These are phyloP conservation scores for Pythium monospermum DNA, from an alignment of 352 stramenopile species.

Conservation along the genomic window DNA sequence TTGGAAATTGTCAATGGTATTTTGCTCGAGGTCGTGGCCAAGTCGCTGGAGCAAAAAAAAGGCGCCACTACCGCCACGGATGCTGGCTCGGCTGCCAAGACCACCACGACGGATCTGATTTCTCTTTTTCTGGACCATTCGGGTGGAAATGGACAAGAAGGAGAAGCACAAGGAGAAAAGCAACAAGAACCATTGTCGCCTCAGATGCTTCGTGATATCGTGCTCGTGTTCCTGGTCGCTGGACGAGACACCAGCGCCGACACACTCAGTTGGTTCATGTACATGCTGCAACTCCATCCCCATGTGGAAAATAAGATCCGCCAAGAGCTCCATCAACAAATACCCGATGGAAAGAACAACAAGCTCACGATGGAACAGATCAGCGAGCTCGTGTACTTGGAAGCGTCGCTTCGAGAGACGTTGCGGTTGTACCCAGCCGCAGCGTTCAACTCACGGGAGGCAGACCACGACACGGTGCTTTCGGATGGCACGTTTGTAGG, in stretches of 20 bases:
- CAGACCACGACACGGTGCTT: slow-evolving; percentile 40
- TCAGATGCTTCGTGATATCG: slow-evolving; percentile 31
- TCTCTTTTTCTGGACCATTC: slow-evolving; percentile 32
- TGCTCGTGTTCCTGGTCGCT: slow-evolving; percentile 40
- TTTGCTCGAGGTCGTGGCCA: slow-evolving; percentile 22
- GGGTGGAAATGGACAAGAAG: neutral
- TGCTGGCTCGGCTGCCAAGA: neutral
- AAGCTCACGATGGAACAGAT: slow-evolving; percentile 35
- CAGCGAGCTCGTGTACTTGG: slow-evolving; percentile 48
- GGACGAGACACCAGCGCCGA: slow-evolving; percentile 52
- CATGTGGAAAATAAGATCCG: slow-evolving; percentile 31
- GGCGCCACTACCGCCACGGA: neutral
- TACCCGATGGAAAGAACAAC: neutral
- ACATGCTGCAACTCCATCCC: slow-evolving; percentile 39
- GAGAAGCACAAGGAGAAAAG: too few species aligned
- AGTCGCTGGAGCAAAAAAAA: slow-evolving; percentile 19
- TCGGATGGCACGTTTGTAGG: slow-evolving; percentile 64
- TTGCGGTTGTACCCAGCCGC: slow-evolving; percentile 54
- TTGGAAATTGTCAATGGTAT: slow-evolving; percentile 21
- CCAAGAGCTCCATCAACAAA: slow-evolving; percentile 23
- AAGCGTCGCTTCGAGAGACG: slow-evolving; percentile 54
- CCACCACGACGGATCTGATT: slow-evolving; percentile 22
- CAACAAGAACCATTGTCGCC: slow-evolving; percentile 5
- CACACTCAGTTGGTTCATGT: slow-evolving; percentile 56
- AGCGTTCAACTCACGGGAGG: slow-evolving; percentile 37